Conservation (phyloP, 257 asterid species). For the Capsicum rhomboideum region DNA sequence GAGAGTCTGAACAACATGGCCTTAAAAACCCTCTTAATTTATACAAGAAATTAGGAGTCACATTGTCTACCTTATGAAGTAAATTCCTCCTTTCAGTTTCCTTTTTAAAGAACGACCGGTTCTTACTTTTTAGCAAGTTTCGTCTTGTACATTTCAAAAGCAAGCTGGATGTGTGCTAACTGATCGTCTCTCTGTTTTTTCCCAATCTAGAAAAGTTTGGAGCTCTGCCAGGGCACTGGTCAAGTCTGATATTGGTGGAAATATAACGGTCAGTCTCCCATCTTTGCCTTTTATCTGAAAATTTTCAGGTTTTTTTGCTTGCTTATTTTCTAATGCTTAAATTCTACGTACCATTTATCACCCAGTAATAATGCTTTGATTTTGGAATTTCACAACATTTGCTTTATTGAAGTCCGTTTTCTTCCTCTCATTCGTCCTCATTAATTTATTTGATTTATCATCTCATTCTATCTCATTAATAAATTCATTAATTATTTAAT, state of each 20-base stretch:
- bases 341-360: neutral
- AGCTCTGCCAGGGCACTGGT: slow-evolving; percentile 87
- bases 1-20: too few species aligned
- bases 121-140: neutral
- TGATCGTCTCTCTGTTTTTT: neutral
- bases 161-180: neutral
- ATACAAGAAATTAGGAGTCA: too few species aligned
- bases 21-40: too few species aligned
- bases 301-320: neutral
- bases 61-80: too few species aligned
- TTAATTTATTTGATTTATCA: neutral
- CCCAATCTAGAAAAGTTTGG: slow-evolving; percentile 80
- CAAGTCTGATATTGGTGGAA: slow-evolving; percentile 92
- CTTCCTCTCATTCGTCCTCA: neutral
- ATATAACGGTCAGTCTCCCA: slow-evolving; percentile 53
- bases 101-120: neutral
- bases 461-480: neutral
- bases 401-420: neutral
- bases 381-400: neutral
- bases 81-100: neutral
- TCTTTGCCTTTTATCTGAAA: neutral
- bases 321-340: neutral
- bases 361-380: neutral
- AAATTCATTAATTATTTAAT: neutral
- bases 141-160: neutral